Base-by-base conservation (phyloP, 2,329 filamentous ascomycete species). In the Penicillium sp. region DNA sequence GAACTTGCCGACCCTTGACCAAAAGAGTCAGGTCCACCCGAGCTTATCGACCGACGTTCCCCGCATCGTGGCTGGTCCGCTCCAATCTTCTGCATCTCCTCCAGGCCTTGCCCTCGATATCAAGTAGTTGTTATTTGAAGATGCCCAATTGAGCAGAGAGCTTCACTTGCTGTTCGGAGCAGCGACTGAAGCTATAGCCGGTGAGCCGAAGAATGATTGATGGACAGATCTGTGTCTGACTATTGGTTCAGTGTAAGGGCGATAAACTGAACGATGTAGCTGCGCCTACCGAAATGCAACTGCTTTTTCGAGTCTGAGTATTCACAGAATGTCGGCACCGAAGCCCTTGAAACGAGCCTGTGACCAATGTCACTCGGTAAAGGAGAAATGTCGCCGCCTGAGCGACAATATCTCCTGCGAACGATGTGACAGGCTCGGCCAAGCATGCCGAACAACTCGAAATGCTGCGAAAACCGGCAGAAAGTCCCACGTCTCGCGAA, bases 311-410 rank as follows among this genome's bases (percentile, higher is more conserved):
- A 16, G 18, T 24, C 35, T 47, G 43, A 56, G 27, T 37, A 35
- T n/a, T 6, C 43, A 37, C 10, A 31, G 31, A 22, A 61, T 59
- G 56, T 19, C 51, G 2, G 6, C 18, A 24, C 24, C 24, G n/a
- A 24, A 27, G 37, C 27, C 13, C 22, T n/a, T 36, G 2, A 64
- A 60, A 55, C 35, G 58, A 55, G 63, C 62, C 7, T 66, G 62
- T 40, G 60, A 63, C 24, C 56, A 62, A 50, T 66, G 62, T 16
- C 58, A 64, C 33, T 50, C 37, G 1, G 10, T 64, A 2, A 64
- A 66, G 41, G 61, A 65, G 39, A 66, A 63, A 41, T 64, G 62
- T 16, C 60, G 60, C 41, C 56, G 60, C 9, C 10, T n/a, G 2
- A 46, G 18, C 19, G 2, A 18, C 7, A 37, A 43, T 4, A 14